These are phyloP conservation scores for Yamadazyma phyllophila DNA, from an alignment of 805 yeast species.

Conservation along the genomic window DNA sequence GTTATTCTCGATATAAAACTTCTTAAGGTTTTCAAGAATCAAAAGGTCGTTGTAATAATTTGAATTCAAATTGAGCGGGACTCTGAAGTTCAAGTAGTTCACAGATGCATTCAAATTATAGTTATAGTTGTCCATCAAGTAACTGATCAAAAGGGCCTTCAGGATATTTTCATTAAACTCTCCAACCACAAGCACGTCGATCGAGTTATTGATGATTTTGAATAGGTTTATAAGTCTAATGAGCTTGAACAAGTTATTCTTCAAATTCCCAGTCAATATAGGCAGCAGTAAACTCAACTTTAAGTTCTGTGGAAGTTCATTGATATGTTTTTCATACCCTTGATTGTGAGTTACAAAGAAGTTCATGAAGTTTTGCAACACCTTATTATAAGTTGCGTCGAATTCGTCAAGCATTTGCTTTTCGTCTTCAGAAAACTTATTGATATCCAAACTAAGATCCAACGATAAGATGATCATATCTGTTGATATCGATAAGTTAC, in stretches of 20 bases:
- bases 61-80: constrained; percentile 21
- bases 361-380: constrained; percentile 37
- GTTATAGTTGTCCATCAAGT: constrained; percentile 40
- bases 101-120: constrained; percentile 32
- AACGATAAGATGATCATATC: constrained; percentile 37
- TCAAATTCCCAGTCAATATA: constrained; percentile 36
- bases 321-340: constrained; percentile 25
- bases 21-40: constrained; percentile 38
- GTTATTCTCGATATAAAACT: constrained; percentile 33
- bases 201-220: constrained; percentile 28
- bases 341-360: constrained; percentile 35
- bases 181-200: constrained; percentile 31
- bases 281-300: constrained; percentile 29
- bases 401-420: constrained; percentile 23
- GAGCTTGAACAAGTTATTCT: constrained; percentile 35
- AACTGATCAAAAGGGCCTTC: constrained; percentile 33
- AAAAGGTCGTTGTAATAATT: constrained; percentile 40
- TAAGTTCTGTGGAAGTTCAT: constrained; percentile 27
- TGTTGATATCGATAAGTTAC: constrained; percentile 24
- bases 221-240: constrained; percentile 35
- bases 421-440: constrained; percentile 18
- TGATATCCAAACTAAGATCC: constrained; percentile 31
- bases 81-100: constrained; percentile 19
- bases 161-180: constrained; percentile 26
- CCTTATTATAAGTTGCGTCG: constrained; percentile 27